phyloP scores from a whole-genome alignment of 345 rosid genomes.

The Anastatica hierochuntica region DNA sequence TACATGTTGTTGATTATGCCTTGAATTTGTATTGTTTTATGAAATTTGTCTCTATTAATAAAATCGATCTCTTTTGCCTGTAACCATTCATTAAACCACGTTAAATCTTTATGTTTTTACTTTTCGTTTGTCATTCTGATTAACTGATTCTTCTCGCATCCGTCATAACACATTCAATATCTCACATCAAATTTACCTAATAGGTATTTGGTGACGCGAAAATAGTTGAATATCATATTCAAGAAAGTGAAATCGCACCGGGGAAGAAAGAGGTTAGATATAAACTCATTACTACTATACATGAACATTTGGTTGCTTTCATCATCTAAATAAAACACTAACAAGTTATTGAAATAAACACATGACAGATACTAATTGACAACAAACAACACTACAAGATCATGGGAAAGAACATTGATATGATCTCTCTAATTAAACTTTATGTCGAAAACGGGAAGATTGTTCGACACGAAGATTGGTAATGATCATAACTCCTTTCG shows the following conservation, averaged over 20 bases:
- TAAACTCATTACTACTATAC: not conserved
- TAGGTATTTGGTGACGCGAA: slow-evolving; percentile 72
- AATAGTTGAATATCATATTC: slow-evolving; percentile 56
- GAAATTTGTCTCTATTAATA: too few relatives aligned
- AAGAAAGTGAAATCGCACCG: slow-evolving; percentile 35
- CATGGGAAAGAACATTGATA: slow-evolving; percentile 55
- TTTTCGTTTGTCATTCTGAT: too few relatives aligned
- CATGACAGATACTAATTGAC: slow-evolving; percentile 69
- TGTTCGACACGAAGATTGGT: slow-evolving; percentile 86
- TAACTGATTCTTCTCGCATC: too few relatives aligned
- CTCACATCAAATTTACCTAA: not conserved
- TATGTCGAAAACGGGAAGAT: slow-evolving; percentile 67
- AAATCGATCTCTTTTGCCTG: too few relatives aligned
- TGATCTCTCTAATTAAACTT: slow-evolving; percentile 77
- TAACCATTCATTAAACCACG: too few relatives aligned
- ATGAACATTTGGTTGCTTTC: too few relatives aligned
- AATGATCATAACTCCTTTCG: not conserved
- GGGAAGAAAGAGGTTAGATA: slow-evolving; percentile 60
- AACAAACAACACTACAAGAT: slow-evolving; percentile 78
- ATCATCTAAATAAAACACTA: not conserved
- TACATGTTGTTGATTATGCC: too few relatives aligned
- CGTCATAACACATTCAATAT: too few relatives aligned
- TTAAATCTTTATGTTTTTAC: too few relatives aligned
- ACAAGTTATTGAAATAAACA: too few relatives aligned
- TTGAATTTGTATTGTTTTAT: too few relatives aligned